phyloP scores from a whole-genome alignment of 345 rosid species.

The Corymbia maculata region DNA sequence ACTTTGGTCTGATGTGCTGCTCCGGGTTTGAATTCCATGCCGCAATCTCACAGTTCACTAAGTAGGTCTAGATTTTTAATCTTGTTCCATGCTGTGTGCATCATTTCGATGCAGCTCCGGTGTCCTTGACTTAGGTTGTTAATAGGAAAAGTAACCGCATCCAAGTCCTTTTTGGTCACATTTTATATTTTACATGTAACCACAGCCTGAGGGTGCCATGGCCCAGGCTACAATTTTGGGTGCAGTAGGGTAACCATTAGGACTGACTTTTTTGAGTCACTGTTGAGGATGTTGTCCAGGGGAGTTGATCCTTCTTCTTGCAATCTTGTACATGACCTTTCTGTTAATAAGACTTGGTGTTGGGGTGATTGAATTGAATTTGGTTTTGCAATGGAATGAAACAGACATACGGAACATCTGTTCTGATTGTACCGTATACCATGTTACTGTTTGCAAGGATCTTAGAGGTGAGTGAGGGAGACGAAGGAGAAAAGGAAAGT shows the following conservation, averaged over 20 bases:
- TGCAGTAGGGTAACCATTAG: conserved; percentile 20
- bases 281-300: background rate
- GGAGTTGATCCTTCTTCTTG: background rate
- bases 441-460: background rate
- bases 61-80: background rate
- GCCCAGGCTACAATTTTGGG: conserved; percentile 35
- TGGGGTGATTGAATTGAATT: background rate
- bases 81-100: background rate
- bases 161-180: conserved; percentile 5
- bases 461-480: background rate
- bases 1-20: background rate
- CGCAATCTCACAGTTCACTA: background rate
- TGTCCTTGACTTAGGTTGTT: background rate
- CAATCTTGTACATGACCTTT: conserved; percentile 12
- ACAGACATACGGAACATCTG: background rate
- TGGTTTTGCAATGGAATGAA: background rate
- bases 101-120: background rate
- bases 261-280: conserved; percentile 2
- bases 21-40: background rate
- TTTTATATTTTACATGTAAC: conserved; percentile 14
- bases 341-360: conserved; percentile 1
- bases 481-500: background rate
- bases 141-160: conserved; percentile 7
- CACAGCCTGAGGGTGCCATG: background rate
- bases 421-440: background rate